phyloP scores from a whole-genome alignment of 495 filamentous ascomycete genomes.

The Penicillium flavigenum region DNA sequence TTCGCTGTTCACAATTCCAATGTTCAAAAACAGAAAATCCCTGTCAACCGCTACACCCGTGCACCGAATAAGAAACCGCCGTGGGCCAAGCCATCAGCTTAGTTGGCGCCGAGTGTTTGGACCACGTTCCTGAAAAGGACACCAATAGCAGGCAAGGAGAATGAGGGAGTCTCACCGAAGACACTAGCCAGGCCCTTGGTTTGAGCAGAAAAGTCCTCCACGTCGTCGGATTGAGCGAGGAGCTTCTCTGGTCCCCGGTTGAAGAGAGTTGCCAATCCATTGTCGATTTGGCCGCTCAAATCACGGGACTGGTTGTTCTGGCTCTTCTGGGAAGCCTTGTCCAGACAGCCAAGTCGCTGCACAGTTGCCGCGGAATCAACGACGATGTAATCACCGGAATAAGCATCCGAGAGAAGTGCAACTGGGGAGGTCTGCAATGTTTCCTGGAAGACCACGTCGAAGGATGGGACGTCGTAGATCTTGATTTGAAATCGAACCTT shows the following conservation, averaged over 20 bases:
- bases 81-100: constrained; percentile 3
- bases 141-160: constrained; percentile 72
- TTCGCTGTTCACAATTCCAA: constrained; percentile 17
- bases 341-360: constrained; percentile 55
- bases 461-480: constrained; percentile 41
- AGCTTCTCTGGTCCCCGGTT: constrained; percentile 27
- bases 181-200: constrained; percentile 67
- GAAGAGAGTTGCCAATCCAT: constrained; percentile 54
- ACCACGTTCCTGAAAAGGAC: constrained; percentile 77
- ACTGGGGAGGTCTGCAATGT: constrained; percentile 30
- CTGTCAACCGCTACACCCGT: constrained; percentile 11
- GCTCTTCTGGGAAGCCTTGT: constrained; percentile 52
- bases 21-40: constrained; percentile 13
- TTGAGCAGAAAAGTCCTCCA: constrained; percentile 54
- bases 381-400: constrained; percentile 59
- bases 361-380: constrained; percentile 43
- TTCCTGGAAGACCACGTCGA: constrained; percentile 31
- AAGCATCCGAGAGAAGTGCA: constrained; percentile 38
- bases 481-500: constrained; percentile 27
- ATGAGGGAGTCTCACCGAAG: constrained; percentile 71
- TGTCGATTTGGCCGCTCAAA: constrained; percentile 40
- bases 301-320: constrained; percentile 42
- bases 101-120: constrained; percentile 32
- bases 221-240: constrained; percentile 35
- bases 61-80: constrained; percentile 7